Percentiles rank a stretch among this genome's conserved stretches.
phyloP scores from a whole-genome alignment of 352 stramenopile genomes.

The Phytophthora parvispora region DNA sequence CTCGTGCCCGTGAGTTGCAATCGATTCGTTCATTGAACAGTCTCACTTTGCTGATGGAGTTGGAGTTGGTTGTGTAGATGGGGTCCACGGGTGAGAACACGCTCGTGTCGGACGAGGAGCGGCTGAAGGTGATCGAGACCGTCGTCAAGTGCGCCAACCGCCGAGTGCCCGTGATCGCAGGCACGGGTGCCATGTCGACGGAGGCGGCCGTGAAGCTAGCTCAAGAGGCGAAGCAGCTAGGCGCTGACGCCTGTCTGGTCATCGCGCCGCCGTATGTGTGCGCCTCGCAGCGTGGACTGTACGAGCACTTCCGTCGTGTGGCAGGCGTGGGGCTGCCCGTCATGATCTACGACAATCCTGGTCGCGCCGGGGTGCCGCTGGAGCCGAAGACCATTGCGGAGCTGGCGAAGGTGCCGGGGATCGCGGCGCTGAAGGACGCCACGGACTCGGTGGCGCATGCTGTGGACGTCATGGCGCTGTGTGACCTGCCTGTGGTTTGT shows the following conservation, averaged over 20 bases:
- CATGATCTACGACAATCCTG: constrained; percentile 98
- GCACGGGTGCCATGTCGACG: constrained; percentile 95
- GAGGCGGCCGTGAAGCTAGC: constrained; percentile 75
- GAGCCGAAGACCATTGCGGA: constrained; percentile 93
- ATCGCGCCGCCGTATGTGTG: constrained; percentile 99
- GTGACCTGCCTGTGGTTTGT: constrained; percentile 90
- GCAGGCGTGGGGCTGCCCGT: constrained; percentile 89
- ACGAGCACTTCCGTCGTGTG: constrained; percentile 93
- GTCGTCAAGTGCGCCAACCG: constrained; percentile 81
- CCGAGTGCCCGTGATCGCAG: constrained; percentile 94
- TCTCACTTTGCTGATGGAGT: neutral
- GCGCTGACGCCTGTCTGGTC: constrained; percentile 94
- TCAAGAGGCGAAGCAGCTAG: constrained; percentile 88
- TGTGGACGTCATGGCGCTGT: constrained; percentile 83
- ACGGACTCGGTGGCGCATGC: constrained; percentile 91
- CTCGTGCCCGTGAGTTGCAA: constrained; percentile 81
- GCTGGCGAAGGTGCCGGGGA: constrained; percentile 91
- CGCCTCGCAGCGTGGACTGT: constrained; percentile 94
- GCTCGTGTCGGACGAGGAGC: constrained; percentile 93
- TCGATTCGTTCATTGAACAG: too few relatives aligned
- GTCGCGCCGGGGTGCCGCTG: constrained; percentile 95
- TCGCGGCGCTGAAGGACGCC: constrained; percentile 98
- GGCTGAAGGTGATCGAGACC: constrained; percentile 91
- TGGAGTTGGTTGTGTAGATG: constrained; percentile 46
- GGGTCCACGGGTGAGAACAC: constrained; percentile 97